These are phyloP conservation scores for Suhomyces bribrorum DNA, from an alignment of 1,139 yeast genomes.

Conservation along the genomic window DNA sequence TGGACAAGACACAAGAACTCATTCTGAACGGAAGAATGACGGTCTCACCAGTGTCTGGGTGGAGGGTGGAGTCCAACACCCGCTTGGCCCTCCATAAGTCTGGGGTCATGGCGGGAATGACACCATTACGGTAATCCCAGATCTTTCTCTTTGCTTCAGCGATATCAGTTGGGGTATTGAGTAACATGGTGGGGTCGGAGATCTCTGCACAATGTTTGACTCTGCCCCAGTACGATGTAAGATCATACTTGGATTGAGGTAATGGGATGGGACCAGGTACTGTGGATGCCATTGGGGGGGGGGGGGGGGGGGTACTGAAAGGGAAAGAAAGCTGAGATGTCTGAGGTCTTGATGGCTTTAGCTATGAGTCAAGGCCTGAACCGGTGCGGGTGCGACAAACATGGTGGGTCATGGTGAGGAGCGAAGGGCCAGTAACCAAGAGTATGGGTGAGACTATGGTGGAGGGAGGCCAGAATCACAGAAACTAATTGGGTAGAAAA, in stretches of 20 bases:
- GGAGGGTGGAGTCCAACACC: slow-evolving; percentile 82
- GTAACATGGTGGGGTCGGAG: slow-evolving; percentile 87
- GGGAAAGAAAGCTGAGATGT: neutral
- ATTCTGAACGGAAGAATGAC: slow-evolving; percentile 91
- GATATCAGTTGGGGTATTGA: slow-evolving; percentile 67
- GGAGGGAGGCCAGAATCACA: too few relatives aligned
- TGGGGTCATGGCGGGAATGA: slow-evolving; percentile 62
- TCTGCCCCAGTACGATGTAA: slow-evolving; percentile 85
- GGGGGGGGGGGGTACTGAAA: neutral
- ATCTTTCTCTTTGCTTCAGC: slow-evolving; percentile 63
- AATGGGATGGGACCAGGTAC: slow-evolving; percentile 77
- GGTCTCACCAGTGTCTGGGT: slow-evolving; percentile 94
- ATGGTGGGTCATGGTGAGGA: too few relatives aligned
- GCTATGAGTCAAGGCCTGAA: slow-evolving; percentile 1
- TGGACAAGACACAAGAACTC: slow-evolving; percentile 93
- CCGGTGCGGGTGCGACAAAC: too few relatives aligned
- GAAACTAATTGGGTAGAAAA: too few relatives aligned
- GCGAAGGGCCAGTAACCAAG: too few relatives aligned
- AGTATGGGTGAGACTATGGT: too few relatives aligned
- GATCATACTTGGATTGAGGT: slow-evolving; percentile 78
- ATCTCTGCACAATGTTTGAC: slow-evolving; percentile 92
- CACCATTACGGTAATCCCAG: slow-evolving; percentile 74
- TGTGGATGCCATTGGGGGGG: slow-evolving; percentile 68
- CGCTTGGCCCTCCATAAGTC: slow-evolving; percentile 89
- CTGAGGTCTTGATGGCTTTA: too few relatives aligned